phyloP scores from a whole-genome alignment of 106 monocot genomes.

The Ottelia alismoides region DNA sequence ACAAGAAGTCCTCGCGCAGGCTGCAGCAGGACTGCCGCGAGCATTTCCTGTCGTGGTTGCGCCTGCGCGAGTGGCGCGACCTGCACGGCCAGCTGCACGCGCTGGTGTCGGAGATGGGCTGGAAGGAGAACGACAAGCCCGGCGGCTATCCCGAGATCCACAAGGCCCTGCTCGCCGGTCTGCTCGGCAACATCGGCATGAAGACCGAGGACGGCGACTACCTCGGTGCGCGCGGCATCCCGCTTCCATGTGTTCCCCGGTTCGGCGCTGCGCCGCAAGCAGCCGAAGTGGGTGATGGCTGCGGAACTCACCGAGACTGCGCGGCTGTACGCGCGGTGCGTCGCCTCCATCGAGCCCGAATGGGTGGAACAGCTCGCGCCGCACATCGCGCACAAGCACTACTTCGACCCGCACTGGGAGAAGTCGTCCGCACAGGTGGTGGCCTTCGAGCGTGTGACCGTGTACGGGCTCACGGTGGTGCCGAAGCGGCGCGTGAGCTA shows the following conservation, averaged over 20 bases:
- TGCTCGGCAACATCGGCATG: neutral
- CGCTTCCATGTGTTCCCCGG: slow-evolving; percentile 2
- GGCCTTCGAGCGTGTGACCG: too few species aligned
- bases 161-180: slow-evolving; percentile 1
- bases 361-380: too few species aligned
- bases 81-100: neutral
- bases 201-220: neutral
- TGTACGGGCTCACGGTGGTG: too few species aligned
- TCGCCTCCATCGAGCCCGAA: too few species aligned
- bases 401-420: too few species aligned
- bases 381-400: too few species aligned
- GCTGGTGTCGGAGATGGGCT: neutral
- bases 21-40: too few species aligned
- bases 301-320: neutral
- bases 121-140: neutral
- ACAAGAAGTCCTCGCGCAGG: too few species aligned
- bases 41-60: too few species aligned
- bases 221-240: neutral
- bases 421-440: too few species aligned
- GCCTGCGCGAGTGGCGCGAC: slow-evolving; percentile 6
- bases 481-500: too few species aligned
- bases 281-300: neutral
- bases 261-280: neutral
- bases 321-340: too few species aligned
- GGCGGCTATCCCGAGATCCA: neutral